Evolutionary conservation across 768 basidiomycete genomes (phyloP).

Genomic region (Heimioporus sp.): DNA sequence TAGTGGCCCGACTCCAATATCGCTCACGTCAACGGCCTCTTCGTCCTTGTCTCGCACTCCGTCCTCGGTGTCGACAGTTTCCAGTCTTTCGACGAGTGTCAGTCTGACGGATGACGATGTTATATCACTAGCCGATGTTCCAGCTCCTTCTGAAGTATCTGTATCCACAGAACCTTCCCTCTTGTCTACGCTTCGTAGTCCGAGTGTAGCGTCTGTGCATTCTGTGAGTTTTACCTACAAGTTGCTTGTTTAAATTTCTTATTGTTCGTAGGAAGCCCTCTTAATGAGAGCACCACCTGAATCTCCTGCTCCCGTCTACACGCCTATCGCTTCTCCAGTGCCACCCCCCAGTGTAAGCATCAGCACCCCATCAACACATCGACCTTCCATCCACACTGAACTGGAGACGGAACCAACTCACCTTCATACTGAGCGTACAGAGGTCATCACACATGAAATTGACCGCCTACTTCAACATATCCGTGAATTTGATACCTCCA

Average conservation of each 20-base stretch:
- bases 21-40: slow-evolving; percentile 31
- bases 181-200: slow-evolving; percentile 42
- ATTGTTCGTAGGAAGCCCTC: slow-evolving; percentile 23
- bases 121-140: slow-evolving; percentile 15
- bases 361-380: slow-evolving; percentile 45
- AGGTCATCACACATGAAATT: slow-evolving; percentile 51
- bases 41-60: slow-evolving; percentile 37
- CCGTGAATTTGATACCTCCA: slow-evolving; percentile 61
- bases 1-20: slow-evolving; percentile 29
- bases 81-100: slow-evolving; percentile 42
- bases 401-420: slow-evolving; percentile 43
- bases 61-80: slow-evolving; percentile 38
- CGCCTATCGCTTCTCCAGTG: slow-evolving; percentile 38
- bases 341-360: slow-evolving; percentile 48
- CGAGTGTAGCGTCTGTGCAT: slow-evolving; percentile 19
- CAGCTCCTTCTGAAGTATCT: slow-evolving; percentile 35
- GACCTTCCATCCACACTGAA: slow-evolving; percentile 47
- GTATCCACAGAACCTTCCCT: slow-evolving; percentile 58
- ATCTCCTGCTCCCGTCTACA: slow-evolving; percentile 24
- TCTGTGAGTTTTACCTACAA: slow-evolving; percentile 34
- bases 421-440: slow-evolving; percentile 37
- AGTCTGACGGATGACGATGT: slow-evolving; percentile 34
- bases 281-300: slow-evolving; percentile 33
- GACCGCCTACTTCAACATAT: slow-evolving; percentile 50
- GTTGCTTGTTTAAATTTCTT: background rate